Evolutionary conservation across 371 early-diverging fungal genomes (phyloP).

Genomic region (Zychaea mexicana): DNA sequence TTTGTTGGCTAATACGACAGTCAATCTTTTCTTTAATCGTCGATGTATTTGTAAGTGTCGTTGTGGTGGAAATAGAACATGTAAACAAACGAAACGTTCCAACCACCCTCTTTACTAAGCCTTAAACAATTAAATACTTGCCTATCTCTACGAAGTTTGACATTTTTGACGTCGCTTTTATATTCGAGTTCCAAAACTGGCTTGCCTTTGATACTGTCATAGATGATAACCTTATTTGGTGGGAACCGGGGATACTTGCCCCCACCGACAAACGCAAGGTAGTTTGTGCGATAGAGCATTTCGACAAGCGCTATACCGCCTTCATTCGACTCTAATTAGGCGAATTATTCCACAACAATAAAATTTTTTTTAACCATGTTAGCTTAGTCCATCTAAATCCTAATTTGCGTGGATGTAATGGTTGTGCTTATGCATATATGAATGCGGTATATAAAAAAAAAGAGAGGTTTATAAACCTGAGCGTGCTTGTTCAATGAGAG

Average conservation of each 20-base stretch:
- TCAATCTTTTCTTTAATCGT: slow-evolving; percentile 55
- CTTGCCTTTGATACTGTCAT: slow-evolving; percentile 80
- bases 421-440: too few species aligned
- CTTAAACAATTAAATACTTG: slow-evolving; percentile 20
- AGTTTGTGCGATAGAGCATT: slow-evolving; percentile 94
- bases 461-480: slow-evolving; percentile 48
- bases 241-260: slow-evolving; percentile 86
- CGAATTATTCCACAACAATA: neutral
- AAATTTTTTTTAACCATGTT: too few species aligned
- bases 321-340: slow-evolving; percentile 70
- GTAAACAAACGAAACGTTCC: too few species aligned
- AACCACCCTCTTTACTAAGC: neutral
- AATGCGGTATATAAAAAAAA: too few species aligned
- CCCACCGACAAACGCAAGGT: slow-evolving; percentile 95
- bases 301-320: slow-evolving; percentile 92
- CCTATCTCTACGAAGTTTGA: slow-evolving; percentile 82
- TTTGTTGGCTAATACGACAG: slow-evolving; percentile 78
- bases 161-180: slow-evolving; percentile 79
- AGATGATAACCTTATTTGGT: slow-evolving; percentile 91
- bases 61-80: too few species aligned
- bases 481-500: slow-evolving; percentile 81
- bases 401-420: neutral
- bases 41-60: neutral
- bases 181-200: slow-evolving; percentile 82
- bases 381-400: too few species aligned